Conservation (phyloP, 805 yeast genomes). For the Ogataea neopini region DNA sequence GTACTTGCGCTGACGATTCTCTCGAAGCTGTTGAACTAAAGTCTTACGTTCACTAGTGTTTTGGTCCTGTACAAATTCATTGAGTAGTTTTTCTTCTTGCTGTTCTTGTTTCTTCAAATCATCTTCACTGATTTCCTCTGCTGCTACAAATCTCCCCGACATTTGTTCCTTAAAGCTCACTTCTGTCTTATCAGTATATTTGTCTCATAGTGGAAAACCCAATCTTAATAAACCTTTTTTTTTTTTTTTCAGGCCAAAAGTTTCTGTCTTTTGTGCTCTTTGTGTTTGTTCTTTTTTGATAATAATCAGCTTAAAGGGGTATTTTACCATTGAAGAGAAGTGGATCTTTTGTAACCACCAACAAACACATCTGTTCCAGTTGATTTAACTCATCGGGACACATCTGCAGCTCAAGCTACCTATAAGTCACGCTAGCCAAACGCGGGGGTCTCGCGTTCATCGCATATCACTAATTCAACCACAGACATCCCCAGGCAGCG, state of each 20-base stretch:
- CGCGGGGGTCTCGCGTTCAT: slow-evolving; percentile 1
- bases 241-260: neutral
- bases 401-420: neutral
- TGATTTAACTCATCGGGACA: neutral
- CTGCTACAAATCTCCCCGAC: slow-evolving; percentile 25
- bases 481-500: neutral
- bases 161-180: no score
- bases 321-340: no score
- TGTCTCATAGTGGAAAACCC: slow-evolving; percentile 2
- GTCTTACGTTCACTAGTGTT: slow-evolving; percentile 38
- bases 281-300: neutral
- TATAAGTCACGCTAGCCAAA: neutral
- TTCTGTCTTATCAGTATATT: neutral
- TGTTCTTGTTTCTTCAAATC: slow-evolving; percentile 22
- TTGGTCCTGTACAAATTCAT: slow-evolving; percentile 22
- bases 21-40: slow-evolving; percentile 43
- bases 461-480: neutral
- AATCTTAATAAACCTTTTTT: neutral
- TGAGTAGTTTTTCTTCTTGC: slow-evolving; percentile 15
- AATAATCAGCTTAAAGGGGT: no score
- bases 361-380: neutral
- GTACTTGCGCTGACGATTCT: slow-evolving; percentile 34
- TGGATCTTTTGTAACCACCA: neutral
- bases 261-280: neutral
- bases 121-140: slow-evolving; percentile 21